These are phyloP conservation scores for Candida broadrunensis DNA, from an alignment of 805 yeast species.

Conservation along the genomic window DNA sequence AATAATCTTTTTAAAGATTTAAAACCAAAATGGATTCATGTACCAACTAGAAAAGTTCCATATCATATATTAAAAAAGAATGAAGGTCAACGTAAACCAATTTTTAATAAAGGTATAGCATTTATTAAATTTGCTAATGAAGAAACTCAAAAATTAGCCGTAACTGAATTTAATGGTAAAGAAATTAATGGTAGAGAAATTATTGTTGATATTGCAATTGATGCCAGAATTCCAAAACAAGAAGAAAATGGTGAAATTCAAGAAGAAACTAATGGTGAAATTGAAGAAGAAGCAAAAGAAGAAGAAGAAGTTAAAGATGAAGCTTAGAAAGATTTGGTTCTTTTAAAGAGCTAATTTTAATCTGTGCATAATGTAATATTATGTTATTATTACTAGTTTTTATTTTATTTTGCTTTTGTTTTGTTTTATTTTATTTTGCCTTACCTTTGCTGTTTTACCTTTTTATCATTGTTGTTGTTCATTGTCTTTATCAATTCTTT, in stretches of 20 bases:
- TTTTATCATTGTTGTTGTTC: too few species aligned
- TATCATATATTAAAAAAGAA: conserved; percentile 38
- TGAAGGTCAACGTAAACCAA: conserved; percentile 42
- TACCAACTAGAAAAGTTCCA: conserved; percentile 53
- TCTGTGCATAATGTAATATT: too few species aligned
- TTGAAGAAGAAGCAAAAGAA: background rate
- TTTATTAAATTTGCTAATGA: conserved; percentile 59
- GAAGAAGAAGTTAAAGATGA: background rate
- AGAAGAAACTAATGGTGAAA: conserved; percentile 2
- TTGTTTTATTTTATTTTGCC: too few species aligned
- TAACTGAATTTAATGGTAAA: conserved; percentile 65
- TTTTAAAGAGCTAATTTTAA: too few species aligned
- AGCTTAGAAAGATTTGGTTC: too few species aligned
- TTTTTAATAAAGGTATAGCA: conserved; percentile 63
- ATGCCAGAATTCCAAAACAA: conserved; percentile 37
- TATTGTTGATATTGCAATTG: conserved; percentile 71
- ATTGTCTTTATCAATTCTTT: too few species aligned
- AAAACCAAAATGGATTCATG: conserved; percentile 55
- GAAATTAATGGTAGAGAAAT: conserved; percentile 64
- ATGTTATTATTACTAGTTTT: too few species aligned
- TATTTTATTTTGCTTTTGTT: too few species aligned
- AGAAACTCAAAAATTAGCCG: conserved; percentile 68
- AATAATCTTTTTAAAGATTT: conserved; percentile 44
- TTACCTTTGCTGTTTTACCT: too few species aligned
- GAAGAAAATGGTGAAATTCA: conserved; percentile 21